Base-by-base conservation (phyloP, 2,329 filamentous ascomycete species). In the Colletotrichum siamense region DNA sequence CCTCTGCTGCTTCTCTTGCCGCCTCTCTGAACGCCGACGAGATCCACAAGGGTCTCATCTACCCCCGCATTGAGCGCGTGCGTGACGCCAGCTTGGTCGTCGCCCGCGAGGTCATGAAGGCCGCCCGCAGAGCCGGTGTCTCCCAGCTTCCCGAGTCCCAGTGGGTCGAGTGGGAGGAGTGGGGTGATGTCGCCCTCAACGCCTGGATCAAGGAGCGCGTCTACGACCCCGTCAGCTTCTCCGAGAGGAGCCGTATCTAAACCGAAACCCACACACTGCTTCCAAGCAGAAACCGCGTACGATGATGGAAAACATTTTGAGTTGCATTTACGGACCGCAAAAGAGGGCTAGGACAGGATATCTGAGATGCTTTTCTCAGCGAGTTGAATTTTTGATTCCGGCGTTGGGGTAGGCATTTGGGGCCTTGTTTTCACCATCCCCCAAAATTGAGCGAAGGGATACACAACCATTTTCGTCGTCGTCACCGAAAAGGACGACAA, bases 51-150 rank as follows among this genome's bases (percentile, higher is more conserved):
- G 95, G 95, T 71, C 93, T 98, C 83, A 93, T 99, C 82, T 99
- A 99, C 88, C 97, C 95, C 15, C 92, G 94, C 83, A 95, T 99
- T 82, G 93, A 95, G 85, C 94, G 97, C 78, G 98, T 99, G 79
- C 93, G 97, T 61, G 95, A 98, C 36, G 96, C 98, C 76, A 96
- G 94, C 82, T 90, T 98, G 75, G 85, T 95, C 64, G 96, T 99
- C 34, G 95, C 96, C 36, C 93, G 95, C 66, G 95, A 96, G 86
- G 96, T 98, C 80, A 98, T 99, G 90, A 96, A 97, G 84, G 94
- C 95, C 26, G 96, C 96, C 8, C 94, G 98, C 81, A 89, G 93
- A 78, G 95, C 95, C 80, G 94, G 94, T 77, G 94, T 98, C 67
- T 94, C 94, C 81, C 86, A 87, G 77, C 87, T 96, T 71, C 88